A percentile compares a stretch with the other conserved stretches of the same genome.
phyloP scores from a whole-genome alignment of 371 early-diverging fungal genomes.

The Thermomucor indicae-seudaticae region DNA sequence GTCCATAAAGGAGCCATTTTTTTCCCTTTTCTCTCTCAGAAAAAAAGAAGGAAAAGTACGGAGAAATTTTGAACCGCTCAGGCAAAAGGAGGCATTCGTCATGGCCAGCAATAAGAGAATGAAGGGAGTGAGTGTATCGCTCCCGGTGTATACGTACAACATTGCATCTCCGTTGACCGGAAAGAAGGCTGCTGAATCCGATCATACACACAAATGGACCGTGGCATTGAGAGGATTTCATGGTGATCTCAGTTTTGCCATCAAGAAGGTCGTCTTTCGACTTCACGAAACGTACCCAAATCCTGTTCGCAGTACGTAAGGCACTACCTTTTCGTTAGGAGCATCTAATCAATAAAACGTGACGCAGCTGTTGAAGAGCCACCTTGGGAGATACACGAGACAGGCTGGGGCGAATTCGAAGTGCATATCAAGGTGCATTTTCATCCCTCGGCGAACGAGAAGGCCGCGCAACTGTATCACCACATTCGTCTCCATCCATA shows the following conservation, averaged over 20 bases:
- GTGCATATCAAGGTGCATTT: conserved; percentile 90
- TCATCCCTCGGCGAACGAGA: conserved; percentile 71
- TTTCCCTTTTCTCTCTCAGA: background rate
- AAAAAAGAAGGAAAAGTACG: background rate
- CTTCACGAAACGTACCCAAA: conserved; percentile 95
- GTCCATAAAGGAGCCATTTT: no score
- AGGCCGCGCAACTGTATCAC: conserved; percentile 80
- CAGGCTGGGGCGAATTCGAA: conserved; percentile 99
- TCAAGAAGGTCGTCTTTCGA: conserved; percentile 91
- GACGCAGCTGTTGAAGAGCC: conserved; percentile 66
- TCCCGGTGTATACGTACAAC: conserved; percentile 77
- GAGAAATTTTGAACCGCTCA: background rate
- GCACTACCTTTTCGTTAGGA: background rate
- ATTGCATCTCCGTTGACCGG: conserved; percentile 63
- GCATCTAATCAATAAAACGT: background rate
- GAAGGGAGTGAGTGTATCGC: conserved; percentile 65
- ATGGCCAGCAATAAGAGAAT: conserved; percentile 46
- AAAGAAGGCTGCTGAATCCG: conserved; percentile 60
- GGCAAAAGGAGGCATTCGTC: no score
- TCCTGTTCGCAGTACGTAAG: conserved; percentile 67
- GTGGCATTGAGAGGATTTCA: conserved; percentile 85
- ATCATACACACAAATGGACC: conserved; percentile 85
- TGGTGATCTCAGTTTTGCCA: conserved; percentile 77
- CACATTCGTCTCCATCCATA: conserved; percentile 79
- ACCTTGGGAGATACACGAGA: conserved; percentile 93